Base-by-base conservation (phyloP, 2,329 filamentous ascomycete genomes). In the Botryotinia convoluta region DNA sequence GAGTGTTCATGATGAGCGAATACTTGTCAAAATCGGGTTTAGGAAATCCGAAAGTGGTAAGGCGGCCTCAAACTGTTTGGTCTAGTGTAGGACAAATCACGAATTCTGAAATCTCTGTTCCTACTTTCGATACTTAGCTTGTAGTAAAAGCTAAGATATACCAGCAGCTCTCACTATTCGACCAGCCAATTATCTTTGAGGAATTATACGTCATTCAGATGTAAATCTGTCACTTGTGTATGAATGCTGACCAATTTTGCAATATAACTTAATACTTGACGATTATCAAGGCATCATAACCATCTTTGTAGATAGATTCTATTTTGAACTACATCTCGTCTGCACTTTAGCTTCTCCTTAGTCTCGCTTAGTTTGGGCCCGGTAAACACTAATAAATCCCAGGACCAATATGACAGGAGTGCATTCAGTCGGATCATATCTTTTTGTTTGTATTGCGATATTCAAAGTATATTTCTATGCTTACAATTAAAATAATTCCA, bases 111-210 rank as follows among this genome's bases (percentile, higher is more conserved):
- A 57, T 57, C n/a, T 29, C 51, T 57, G n/a, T 18, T 32, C 26
- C 18, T 32, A 18, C 51, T 57, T 29, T 57, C n/a, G 7, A 57
- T 29, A 54, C n/a, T 54, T 20, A 51, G 10, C 10, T 51, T 51
- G 4, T 14, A n/a, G 48, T 3, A 29, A 14, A 54, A 57, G 14
- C n/a, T 7, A 57, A 29, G 14, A 0, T 18, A 32, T 29, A 57
- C 14, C 4, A 32, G 5, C 0, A 8, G 4, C n/a, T 32, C n/a
- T 57, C 14, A 18, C 51, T 3, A 29, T 57, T 18, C n/a, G 51
- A 32, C 6, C 14, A 32, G n/a, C 6, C n/a, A 8, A 32, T 57
- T 18, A 29, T 29, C 7, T 18, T 9, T 18, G n/a, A 57, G 51
- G 6, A 1, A 51, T 45, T 9, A 45, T n/a, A 51, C 26, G 10